Evolutionary conservation across 345 rosid species (phyloP).

Genomic region (Murraya koenigii): DNA sequence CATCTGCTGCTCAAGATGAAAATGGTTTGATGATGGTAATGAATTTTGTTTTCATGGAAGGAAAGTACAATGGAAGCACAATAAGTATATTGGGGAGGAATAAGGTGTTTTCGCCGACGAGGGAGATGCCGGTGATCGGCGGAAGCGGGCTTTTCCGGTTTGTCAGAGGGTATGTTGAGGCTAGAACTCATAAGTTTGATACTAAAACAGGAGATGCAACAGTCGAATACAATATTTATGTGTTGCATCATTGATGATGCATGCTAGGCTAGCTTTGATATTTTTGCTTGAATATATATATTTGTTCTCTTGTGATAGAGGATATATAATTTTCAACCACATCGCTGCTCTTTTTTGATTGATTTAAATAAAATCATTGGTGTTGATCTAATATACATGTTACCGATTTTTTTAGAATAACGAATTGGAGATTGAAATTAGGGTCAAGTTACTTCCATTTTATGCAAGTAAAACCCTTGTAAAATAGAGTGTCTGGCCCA

Average conservation of each 20-base stretch:
- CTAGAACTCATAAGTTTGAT: not conserved
- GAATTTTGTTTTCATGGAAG: constrained; percentile 68
- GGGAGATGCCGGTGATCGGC: constrained; percentile 79
- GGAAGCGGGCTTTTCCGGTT: constrained; percentile 82
- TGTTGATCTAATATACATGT: too few species aligned
- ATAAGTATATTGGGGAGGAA: constrained; percentile 67
- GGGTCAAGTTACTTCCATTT: too few species aligned
- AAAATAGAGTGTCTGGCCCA: too few species aligned
- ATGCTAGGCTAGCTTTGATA: too few species aligned
- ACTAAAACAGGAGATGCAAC: not conserved
- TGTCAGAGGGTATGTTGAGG: constrained; percentile 41
- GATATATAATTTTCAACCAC: too few species aligned
- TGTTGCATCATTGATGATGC: not conserved
- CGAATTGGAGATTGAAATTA: too few species aligned
- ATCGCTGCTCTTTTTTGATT: too few species aligned
- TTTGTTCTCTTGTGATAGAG: too few species aligned
- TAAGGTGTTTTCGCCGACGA: constrained; percentile 39
- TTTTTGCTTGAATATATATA: too few species aligned
- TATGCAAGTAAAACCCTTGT: too few species aligned
- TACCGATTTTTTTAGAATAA: too few species aligned
- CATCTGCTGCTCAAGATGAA: constrained; percentile 51
- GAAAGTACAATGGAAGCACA: constrained; percentile 66
- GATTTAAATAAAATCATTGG: too few species aligned
- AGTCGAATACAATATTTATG: not conserved
- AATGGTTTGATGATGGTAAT: constrained; percentile 60